These are phyloP conservation scores for Geosiphon pyriformis DNA, from an alignment of 192 early-diverging fungal genomes.

Conservation along the genomic window DNA sequence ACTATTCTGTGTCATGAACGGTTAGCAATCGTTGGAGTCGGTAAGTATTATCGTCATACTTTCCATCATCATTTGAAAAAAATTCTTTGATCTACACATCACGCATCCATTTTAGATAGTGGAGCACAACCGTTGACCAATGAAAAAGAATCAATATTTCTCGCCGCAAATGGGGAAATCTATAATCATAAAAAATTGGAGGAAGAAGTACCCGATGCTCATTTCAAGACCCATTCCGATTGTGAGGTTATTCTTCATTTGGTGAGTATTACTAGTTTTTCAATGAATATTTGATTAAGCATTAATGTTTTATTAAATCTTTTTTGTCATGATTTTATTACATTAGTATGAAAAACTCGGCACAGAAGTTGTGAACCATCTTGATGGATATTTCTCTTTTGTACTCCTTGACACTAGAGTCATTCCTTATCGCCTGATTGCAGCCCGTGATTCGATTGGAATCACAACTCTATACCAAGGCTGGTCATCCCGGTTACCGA, in stretches of 20 bases:
- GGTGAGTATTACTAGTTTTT: too few species aligned
- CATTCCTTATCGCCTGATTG: conserved; percentile 75
- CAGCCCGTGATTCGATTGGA: conserved; percentile 95
- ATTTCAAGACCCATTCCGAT: conserved; percentile 96
- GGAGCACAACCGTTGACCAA: conserved; percentile 96
- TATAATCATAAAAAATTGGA: conserved; percentile 93
- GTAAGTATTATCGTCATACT: conserved; percentile 54
- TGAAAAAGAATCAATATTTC: conserved; percentile 78
- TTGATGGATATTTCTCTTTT: conserved; percentile 98
- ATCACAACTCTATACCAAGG: conserved; percentile 98
- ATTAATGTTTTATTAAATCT: not conserved
- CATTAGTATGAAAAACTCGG: conserved; percentile 81
- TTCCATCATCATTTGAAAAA: too few species aligned
- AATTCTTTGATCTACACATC: not conserved
- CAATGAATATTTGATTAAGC: too few species aligned
- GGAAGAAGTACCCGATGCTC: conserved; percentile 56
- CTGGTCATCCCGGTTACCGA: conserved; percentile 72
- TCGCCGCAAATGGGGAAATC: conserved; percentile 97
- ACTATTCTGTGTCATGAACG: conserved; percentile 95
- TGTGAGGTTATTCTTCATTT: conserved; percentile 94
- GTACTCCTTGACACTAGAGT: conserved; percentile 82
- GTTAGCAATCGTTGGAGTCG: conserved; percentile 96
- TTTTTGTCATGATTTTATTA: not conserved
- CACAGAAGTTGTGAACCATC: conserved; percentile 67
- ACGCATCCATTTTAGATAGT: too few species aligned